phyloP scores from a whole-genome alignment of 768 basidiomycete genomes.

The Asterophora lycoperdoides region DNA sequence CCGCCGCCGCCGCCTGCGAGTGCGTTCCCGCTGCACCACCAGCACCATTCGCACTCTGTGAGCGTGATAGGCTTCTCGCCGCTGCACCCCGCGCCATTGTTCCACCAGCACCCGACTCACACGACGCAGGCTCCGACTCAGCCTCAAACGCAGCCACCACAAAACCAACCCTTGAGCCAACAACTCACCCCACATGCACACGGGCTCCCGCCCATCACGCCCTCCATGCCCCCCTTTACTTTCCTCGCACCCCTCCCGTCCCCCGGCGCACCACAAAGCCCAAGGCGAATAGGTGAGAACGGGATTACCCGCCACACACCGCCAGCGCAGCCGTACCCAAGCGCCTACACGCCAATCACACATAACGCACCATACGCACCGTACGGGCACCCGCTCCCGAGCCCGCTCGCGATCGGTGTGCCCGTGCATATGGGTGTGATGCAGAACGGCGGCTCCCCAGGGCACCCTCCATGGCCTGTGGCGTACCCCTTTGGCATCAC shows the following conservation, averaged over 20 bases:
- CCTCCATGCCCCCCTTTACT: slow-evolving; percentile 93
- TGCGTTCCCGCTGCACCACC: slow-evolving; percentile 29
- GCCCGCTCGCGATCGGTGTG: slow-evolving; percentile 6
- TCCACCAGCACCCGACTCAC: slow-evolving; percentile 26
- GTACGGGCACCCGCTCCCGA: slow-evolving; percentile 9
- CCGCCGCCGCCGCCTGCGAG: slow-evolving; percentile 52
- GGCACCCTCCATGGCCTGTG: background rate
- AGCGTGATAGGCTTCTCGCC: slow-evolving; percentile 24
- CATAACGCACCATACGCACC: slow-evolving; percentile 1
- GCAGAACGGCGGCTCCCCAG: slow-evolving; percentile 1
- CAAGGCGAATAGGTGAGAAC: too few relatives aligned
- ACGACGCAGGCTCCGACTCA: slow-evolving; percentile 29
- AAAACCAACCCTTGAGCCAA: too few relatives aligned
- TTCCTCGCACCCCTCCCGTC: slow-evolving; percentile 57
- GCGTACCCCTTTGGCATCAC: slow-evolving; percentile 2
- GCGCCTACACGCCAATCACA: background rate
- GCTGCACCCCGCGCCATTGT: slow-evolving; percentile 23
- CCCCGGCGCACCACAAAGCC: too few relatives aligned
- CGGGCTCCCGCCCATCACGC: slow-evolving; percentile 90
- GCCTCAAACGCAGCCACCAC: slow-evolving; percentile 20
- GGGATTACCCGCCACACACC: too few relatives aligned
- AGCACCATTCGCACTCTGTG: slow-evolving; percentile 23
- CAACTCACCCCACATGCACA: too few relatives aligned
- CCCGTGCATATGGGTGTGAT: background rate
- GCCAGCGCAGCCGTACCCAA: background rate